phyloP scores from a whole-genome alignment of 1,139 yeast species.

The Yamadazyma dendronema region DNA sequence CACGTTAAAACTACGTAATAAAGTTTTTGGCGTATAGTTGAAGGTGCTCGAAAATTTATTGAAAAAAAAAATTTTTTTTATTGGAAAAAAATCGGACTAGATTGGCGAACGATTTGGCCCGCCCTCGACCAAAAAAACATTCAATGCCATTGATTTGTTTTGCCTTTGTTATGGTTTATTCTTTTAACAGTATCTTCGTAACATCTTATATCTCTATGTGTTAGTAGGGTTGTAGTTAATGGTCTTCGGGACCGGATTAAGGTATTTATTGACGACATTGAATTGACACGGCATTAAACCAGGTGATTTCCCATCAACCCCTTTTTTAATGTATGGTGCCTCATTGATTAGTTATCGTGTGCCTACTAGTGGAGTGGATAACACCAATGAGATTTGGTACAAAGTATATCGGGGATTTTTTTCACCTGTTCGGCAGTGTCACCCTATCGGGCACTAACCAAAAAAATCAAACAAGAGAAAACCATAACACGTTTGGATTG shows the following conservation, averaged over 20 bases:
- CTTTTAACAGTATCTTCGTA: not conserved
- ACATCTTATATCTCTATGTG: not conserved
- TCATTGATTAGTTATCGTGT: not conserved
- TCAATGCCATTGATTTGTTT: too few species aligned
- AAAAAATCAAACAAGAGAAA: too few species aligned
- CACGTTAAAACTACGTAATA: not conserved
- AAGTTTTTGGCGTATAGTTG: not conserved
- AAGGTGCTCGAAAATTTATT: not conserved
- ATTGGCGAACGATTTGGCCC: too few species aligned
- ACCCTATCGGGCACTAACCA: not conserved
- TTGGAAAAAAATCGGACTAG: too few species aligned
- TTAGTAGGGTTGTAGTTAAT: not conserved
- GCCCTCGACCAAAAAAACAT: too few species aligned
- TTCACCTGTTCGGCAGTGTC: not conserved
- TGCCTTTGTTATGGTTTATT: constrained; percentile 1
- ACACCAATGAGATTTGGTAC: too few species aligned
- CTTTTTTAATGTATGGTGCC: not conserved
- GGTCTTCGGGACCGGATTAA: not conserved
- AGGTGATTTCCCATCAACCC: too few species aligned
- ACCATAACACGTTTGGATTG: not conserved
- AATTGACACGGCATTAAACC: too few species aligned
- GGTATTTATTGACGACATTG: not conserved
- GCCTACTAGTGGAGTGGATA: not conserved
- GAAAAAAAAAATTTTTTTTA: too few species aligned
- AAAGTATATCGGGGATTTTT: too few species aligned